Evolutionary conservation across 169 alveolate genomes (phyloP).

Genomic region (Plasmodium sp.): DNA sequence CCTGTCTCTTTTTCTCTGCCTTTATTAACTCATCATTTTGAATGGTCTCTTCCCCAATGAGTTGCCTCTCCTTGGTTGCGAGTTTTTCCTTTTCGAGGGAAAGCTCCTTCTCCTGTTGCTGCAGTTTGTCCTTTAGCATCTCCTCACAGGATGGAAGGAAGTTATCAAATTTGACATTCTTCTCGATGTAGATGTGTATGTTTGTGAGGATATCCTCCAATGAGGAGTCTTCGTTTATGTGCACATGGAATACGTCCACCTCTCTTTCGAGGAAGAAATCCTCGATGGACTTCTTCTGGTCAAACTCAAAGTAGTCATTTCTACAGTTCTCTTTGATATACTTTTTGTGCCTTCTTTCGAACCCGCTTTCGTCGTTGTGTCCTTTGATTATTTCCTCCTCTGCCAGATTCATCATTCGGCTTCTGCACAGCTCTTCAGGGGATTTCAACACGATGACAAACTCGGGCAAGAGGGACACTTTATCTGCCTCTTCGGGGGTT

Average conservation of each 20-base stretch:
- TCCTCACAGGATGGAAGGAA: constrained; percentile 55
- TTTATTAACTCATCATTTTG: constrained; percentile 49
- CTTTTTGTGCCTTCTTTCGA: constrained; percentile 53
- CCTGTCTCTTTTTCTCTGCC: constrained; percentile 66
- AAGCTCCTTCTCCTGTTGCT: neutral
- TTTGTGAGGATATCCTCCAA: constrained; percentile 41
- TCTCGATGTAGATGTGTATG: constrained; percentile 43
- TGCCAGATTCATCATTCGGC: constrained; percentile 50
- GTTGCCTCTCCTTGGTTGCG: neutral
- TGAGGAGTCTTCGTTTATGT: constrained; percentile 35
- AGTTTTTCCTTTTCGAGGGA: constrained; percentile 14
- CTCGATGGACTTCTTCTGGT: constrained; percentile 36
- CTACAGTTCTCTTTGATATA: constrained; percentile 39
- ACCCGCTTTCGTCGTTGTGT: constrained; percentile 70
- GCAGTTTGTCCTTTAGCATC: constrained; percentile 3
- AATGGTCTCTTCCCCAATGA: constrained; percentile 10
- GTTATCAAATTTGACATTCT: constrained; percentile 33
- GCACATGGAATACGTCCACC: constrained; percentile 18
- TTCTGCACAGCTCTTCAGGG: constrained; percentile 36
- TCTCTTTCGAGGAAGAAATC: constrained; percentile 46
- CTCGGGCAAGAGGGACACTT: constrained; percentile 9
- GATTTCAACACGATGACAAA: constrained; percentile 33
- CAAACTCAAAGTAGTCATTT: constrained; percentile 49
- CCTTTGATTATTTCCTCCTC: constrained; percentile 49
- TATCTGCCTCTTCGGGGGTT: neutral